phyloP scores from a whole-genome alignment of 148 eudicot genomes.

The Vaccinium vitisidaea region DNA sequence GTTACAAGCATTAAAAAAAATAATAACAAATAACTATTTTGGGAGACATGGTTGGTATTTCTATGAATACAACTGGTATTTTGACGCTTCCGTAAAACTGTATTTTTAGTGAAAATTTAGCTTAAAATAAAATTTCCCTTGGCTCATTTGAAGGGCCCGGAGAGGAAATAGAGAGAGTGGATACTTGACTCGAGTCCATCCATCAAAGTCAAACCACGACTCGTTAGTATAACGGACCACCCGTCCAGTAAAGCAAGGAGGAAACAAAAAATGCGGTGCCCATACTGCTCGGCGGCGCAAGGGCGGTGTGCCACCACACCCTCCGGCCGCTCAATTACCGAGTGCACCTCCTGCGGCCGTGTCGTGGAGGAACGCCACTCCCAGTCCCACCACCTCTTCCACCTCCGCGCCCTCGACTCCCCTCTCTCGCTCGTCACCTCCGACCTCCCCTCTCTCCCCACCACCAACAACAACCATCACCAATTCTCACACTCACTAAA shows the following conservation, averaged over 20 bases:
- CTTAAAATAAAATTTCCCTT: too few species aligned
- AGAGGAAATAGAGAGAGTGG: background rate
- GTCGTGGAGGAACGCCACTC: slow-evolving; percentile 74
- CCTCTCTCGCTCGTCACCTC: slow-evolving; percentile 83
- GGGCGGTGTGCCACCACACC: slow-evolving; percentile 62
- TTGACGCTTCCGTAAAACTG: too few species aligned
- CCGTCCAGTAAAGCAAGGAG: background rate
- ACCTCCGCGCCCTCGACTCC: slow-evolving; percentile 69
- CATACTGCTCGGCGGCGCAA: slow-evolving; percentile 47
- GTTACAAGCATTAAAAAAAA: too few species aligned
- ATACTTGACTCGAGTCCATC: background rate
- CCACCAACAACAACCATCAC: slow-evolving; percentile 19
- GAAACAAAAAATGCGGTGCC: slow-evolving; percentile 65
- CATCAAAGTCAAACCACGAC: background rate
- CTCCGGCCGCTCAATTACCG: slow-evolving; percentile 54
- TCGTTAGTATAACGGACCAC: background rate
- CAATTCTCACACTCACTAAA: slow-evolving; percentile 9
- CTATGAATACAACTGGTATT: too few species aligned
- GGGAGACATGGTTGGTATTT: too few species aligned
- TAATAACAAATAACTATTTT: too few species aligned
- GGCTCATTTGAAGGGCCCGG: background rate
- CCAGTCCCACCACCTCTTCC: slow-evolving; percentile 81
- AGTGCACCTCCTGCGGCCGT: slow-evolving; percentile 85
- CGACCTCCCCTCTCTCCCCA: slow-evolving; percentile 59
- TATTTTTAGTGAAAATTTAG: too few species aligned